Base-by-base conservation (phyloP, 306 rosid genomes). In the Gastrolobium bilobum region DNA sequence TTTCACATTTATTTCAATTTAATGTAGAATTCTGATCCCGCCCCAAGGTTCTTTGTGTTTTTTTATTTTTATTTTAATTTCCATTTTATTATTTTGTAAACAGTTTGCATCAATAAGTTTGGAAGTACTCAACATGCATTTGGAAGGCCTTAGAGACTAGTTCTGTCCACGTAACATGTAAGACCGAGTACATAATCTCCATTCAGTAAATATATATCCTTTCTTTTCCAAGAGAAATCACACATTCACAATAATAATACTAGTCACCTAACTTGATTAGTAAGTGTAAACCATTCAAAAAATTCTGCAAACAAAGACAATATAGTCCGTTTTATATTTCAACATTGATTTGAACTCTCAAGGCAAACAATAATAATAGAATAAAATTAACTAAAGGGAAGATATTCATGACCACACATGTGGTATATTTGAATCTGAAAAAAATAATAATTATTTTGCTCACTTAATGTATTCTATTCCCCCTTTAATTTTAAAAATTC, bases 1-100 rank as follows among this genome's bases (percentile, higher is more conserved):
- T 57, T 59, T 40, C 30, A 34, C 70, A 75, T 47, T 50, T 43
- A 48, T 61, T 47, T 47, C 48, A 75, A 75, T 48, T 62, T 68
- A 61, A 75, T 46, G 34, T 43, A 58, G 39, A 61, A 60, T 75
- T 60, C 38, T 46, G 51, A 29, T 47, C 59, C 70, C 79, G 34
- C 37, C 60, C 10, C 67, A 34, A 10, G 33, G 51, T 59, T 58
- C 44, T 30, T 7, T 56, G 39, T 56, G 33, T 56, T 40, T 5
- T 15, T 34, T 31, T 34, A 37, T 5, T 15, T 34, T 31, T 34
- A 37, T 7, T 51, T 14, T 11, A 6, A 6, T 30, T 48, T 50
- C 44, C 60, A 7, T 33, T 46, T 50, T 8, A 50, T n/a, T 13
- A 38, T 33, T 48, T 10, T 52, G 52, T 33, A 73, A 56, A 72